Conservation (phyloP, 192 early-diverging fungal species). For the Coemansia erecta region DNA sequence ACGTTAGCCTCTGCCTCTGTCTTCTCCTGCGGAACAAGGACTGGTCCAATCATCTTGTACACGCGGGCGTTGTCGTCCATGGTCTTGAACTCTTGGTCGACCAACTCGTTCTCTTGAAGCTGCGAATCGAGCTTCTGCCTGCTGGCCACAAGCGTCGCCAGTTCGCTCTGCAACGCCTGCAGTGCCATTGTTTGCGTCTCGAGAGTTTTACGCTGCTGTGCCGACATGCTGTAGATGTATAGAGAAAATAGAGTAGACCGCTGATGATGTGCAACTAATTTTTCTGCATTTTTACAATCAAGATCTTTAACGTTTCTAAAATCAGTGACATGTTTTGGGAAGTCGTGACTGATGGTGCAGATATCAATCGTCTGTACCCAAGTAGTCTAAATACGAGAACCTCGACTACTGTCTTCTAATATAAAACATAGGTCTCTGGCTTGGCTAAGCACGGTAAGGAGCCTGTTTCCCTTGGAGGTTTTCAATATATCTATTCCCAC, state of each 20-base stretch:
- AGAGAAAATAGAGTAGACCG: slow-evolving; percentile 2
- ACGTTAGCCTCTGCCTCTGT: slow-evolving; percentile 85
- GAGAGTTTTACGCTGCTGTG: slow-evolving; percentile 53
- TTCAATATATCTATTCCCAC: too few relatives aligned
- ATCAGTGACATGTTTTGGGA: too few relatives aligned
- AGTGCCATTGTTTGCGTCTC: slow-evolving; percentile 71
- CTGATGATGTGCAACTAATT: neutral
- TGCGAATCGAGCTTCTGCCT: slow-evolving; percentile 91
- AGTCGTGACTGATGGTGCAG: too few relatives aligned
- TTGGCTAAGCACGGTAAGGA: too few relatives aligned
- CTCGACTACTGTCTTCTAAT: too few relatives aligned
- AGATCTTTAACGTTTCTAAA: too few relatives aligned
- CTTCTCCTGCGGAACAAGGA: slow-evolving; percentile 90
- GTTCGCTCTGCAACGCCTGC: slow-evolving; percentile 75
- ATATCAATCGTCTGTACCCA: too few relatives aligned
- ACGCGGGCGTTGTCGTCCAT: slow-evolving; percentile 80
- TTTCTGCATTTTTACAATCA: too few relatives aligned
- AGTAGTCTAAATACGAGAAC: too few relatives aligned
- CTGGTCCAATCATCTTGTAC: slow-evolving; percentile 96
- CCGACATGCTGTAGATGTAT: slow-evolving; percentile 14
- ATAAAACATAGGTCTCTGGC: too few relatives aligned
- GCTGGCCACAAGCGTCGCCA: slow-evolving; percentile 66
- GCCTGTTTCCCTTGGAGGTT: too few relatives aligned
- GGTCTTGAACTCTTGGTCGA: slow-evolving; percentile 86
- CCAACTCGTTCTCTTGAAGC: slow-evolving; percentile 92